phyloP scores from a whole-genome alignment of 2,329 filamentous ascomycete species.

The Orbilia quercus region DNA sequence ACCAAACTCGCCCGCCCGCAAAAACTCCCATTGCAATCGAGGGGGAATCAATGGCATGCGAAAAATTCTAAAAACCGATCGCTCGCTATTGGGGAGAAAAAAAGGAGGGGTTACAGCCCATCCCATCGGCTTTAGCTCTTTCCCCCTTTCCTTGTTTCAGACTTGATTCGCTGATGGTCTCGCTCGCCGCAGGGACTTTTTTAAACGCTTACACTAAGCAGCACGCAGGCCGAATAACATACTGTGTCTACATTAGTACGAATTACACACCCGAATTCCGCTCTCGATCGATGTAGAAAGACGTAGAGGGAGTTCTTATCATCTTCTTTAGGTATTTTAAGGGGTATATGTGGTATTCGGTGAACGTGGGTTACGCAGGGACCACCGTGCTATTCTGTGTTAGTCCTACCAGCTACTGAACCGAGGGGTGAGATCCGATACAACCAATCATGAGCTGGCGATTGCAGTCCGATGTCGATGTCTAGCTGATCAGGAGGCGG shows the following conservation, averaged over 20 bases:
- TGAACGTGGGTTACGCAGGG: background rate
- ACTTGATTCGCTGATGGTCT: constrained; percentile 48
- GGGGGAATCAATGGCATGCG: too few species aligned
- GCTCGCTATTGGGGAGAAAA: background rate
- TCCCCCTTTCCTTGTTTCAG: constrained; percentile 45
- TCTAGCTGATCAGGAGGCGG: constrained; percentile 7
- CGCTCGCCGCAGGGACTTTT: constrained; percentile 26
- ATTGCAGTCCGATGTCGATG: background rate
- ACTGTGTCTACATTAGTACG: background rate
- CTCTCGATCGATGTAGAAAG: constrained; percentile 3
- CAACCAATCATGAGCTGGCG: constrained; percentile 11
- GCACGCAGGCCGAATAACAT: too few species aligned
- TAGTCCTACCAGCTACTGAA: background rate
- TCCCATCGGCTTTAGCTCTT: background rate
- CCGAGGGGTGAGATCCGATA: background rate
- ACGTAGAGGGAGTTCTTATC: too few species aligned
- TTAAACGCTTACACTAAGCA: constrained; percentile 16
- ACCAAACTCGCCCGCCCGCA: constrained; percentile 7
- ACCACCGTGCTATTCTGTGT: background rate
- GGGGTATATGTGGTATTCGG: too few species aligned
- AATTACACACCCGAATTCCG: background rate
- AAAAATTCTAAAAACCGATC: background rate
- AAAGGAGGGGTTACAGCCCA: constrained; percentile 10
- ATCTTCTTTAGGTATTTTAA: too few species aligned
- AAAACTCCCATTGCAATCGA: too few species aligned